Conservation (phyloP, 805 yeast genomes). For the Tetrapisispora fleetii region DNA sequence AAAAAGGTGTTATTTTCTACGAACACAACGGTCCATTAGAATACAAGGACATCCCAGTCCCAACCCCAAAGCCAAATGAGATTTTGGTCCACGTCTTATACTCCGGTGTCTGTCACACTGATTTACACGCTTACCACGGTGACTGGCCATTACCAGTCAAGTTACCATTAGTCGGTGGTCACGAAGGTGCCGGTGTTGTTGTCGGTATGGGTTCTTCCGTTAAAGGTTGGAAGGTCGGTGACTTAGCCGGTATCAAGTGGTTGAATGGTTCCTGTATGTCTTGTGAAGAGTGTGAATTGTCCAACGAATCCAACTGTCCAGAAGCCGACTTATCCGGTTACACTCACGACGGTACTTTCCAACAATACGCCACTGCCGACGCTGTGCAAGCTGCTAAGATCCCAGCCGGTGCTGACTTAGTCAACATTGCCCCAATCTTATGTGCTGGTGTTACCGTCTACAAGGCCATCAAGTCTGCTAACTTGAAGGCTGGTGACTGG, state of each 20-base stretch:
- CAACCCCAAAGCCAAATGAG: slow-evolving; percentile 55
- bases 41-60: slow-evolving; percentile 46
- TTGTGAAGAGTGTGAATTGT: slow-evolving; percentile 53
- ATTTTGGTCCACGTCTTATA: slow-evolving; percentile 56
- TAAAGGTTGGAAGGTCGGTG: slow-evolving; percentile 52
- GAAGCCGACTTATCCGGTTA: slow-evolving; percentile 64
- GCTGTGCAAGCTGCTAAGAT: slow-evolving; percentile 54
- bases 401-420: slow-evolving; percentile 45
- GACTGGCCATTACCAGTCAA: slow-evolving; percentile 55
- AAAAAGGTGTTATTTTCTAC: slow-evolving; percentile 43
- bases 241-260: slow-evolving; percentile 61
- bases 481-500: slow-evolving; percentile 56
- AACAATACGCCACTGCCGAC: slow-evolving; percentile 56
- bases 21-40: slow-evolving; percentile 35
- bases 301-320: slow-evolving; percentile 57
- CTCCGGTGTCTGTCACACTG: slow-evolving; percentile 71
- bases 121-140: slow-evolving; percentile 66
- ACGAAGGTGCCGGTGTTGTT: slow-evolving; percentile 66
- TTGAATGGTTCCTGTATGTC: slow-evolving; percentile 55
- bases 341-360: slow-evolving; percentile 64
- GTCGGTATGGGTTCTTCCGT: slow-evolving; percentile 55
- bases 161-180: slow-evolving; percentile 63
- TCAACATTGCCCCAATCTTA: slow-evolving; percentile 50
- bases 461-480: slow-evolving; percentile 57
- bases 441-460: slow-evolving; percentile 63